Base-by-base conservation (phyloP, 2,329 filamentous ascomycete species). In the Diaporthe eres region DNA sequence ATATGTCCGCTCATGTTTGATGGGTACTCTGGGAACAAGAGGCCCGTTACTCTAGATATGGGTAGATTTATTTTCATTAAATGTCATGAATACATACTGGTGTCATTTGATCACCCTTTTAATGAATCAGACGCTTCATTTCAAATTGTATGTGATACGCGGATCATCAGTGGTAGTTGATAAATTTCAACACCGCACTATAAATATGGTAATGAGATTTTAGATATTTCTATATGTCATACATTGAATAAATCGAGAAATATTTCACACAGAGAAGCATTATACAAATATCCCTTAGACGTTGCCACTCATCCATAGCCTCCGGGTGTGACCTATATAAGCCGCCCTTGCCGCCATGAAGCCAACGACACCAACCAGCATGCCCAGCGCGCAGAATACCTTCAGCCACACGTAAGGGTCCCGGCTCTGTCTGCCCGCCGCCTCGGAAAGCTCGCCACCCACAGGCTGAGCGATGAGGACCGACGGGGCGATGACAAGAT, bases 381-480 rank as follows among this genome's bases (percentile, higher is more conserved):
- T 84, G 7, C 87, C 84, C 19, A 88, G 81, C 3, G 90, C 91
- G 31, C 87, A 86, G 78, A 92, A 92, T 1, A 91, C 84, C 81
- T 91, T 88, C 76, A 92, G 75, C 19, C 87, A 86, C 72, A 85
- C 82, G 77, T 85, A 91, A 9, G 49, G 67, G 31, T 70, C 67
- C 34, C 67, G 47, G 49, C 47, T 55, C 15, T 80, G 81, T 6
- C 88, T 89, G 73, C 87, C 65, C 75, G 86, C 83, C n/a, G 79
- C 78, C 12, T 79, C 79, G 25, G 89, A 81, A 47, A 90, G 82
- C 31, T 86, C 87, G 3, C 90, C 90, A 0, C 86, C 90, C 78
- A 92, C 91, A 0, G 91, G 91, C 71, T 85, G 89, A 2, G 90
- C 89, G 1, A 89, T 88, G 61, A 93, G 82, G 3, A 89, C 90